Evolutionary conservation across 176 grass and related monocot species (phyloP).

Genomic region (Aegilops bicornis): DNA sequence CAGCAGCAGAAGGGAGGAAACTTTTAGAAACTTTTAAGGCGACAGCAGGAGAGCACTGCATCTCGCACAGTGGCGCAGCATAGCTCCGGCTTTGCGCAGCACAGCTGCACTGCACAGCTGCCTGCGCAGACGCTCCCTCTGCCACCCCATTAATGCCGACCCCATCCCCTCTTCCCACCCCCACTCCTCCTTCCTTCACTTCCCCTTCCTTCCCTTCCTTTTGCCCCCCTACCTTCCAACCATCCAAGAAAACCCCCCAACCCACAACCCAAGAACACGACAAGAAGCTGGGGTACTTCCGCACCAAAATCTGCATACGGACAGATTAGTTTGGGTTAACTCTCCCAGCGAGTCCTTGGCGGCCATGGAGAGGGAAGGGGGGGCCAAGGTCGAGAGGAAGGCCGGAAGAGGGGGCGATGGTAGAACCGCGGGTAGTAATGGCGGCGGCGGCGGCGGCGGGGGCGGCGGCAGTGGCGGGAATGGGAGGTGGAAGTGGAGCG

Average conservation of each 20-base stretch:
- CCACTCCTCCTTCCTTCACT: not conserved
- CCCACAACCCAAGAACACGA: not conserved
- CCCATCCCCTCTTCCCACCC: constrained; percentile 13
- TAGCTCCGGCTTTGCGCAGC: not conserved
- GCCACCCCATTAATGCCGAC: constrained; percentile 33
- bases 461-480: not conserved
- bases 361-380: constrained; percentile 33
- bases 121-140: constrained; percentile 17
- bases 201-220: constrained; percentile 29
- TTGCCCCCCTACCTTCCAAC: constrained; percentile 52
- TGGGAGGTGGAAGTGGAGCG: constrained; percentile 33
- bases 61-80: not conserved
- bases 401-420: not conserved
- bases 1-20: constrained; percentile 47
- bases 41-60: not conserved
- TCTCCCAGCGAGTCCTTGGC: not conserved
- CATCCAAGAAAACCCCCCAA: constrained; percentile 37
- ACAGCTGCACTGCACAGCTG: not conserved
- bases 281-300: not conserved
- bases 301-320: not conserved
- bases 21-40: constrained; percentile 24
- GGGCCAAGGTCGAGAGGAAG: constrained; percentile 38
- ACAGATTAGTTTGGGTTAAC: not conserved
- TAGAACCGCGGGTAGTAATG: constrained; percentile 1
- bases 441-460: not conserved